A percentile compares a stretch with the other conserved stretches of the same genome.
Conservation (phyloP, 2,329 filamentous ascomycete genomes). For the Calycina marina region DNA sequence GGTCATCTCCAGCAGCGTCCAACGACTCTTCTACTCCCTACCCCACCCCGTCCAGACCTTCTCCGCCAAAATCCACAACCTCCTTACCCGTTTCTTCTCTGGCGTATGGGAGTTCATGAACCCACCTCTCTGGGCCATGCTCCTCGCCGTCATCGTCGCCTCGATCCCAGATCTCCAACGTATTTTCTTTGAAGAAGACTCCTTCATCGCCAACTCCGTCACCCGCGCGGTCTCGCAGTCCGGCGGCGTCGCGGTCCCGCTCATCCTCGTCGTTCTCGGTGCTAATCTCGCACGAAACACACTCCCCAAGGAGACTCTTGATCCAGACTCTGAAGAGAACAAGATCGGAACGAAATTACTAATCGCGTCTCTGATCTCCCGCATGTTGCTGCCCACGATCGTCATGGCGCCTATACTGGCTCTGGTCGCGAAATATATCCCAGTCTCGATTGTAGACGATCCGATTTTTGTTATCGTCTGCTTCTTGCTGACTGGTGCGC, state of each 20-base stretch:
- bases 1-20: slow-evolving; percentile 7
- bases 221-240: slow-evolving; percentile 76
- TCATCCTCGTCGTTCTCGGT: slow-evolving; percentile 89
- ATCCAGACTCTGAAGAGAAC: slow-evolving; percentile 55
- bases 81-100: slow-evolving; percentile 35
- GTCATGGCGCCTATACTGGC: slow-evolving; percentile 88
- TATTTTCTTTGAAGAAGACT: slow-evolving; percentile 77
- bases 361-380: slow-evolving; percentile 68
- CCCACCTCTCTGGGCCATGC: slow-evolving; percentile 94
- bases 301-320: slow-evolving; percentile 45
- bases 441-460: slow-evolving; percentile 87
- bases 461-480: slow-evolving; percentile 97
- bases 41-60: slow-evolving; percentile 36
- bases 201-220: slow-evolving; percentile 85
- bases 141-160: slow-evolving; percentile 78
- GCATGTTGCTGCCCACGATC: slow-evolving; percentile 83
- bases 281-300: slow-evolving; percentile 92
- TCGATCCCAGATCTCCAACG: slow-evolving; percentile 71
- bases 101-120: slow-evolving; percentile 95
- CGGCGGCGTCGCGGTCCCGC: slow-evolving; percentile 79
- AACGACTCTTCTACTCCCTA: slow-evolving; percentile 30
- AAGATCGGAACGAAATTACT: slow-evolving; percentile 60
- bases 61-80: slow-evolving; percentile 28
- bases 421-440: slow-evolving; percentile 75
- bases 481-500: slow-evolving; percentile 88